Base-by-base conservation (phyloP, 2,329 filamentous ascomycete species). In the Colletotrichum brevisporum region DNA sequence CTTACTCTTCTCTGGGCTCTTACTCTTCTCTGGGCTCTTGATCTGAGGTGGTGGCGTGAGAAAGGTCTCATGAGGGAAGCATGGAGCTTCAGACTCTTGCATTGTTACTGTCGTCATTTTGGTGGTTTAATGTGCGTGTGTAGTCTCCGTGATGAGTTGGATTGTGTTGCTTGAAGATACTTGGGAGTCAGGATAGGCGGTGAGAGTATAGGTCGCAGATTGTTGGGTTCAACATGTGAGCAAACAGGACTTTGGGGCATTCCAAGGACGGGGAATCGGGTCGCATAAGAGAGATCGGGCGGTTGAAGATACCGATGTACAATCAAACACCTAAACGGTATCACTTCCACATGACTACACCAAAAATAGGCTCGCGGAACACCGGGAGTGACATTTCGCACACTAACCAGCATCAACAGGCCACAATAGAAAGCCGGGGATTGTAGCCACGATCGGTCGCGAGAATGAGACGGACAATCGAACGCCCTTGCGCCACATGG, bases 51-150 rank as follows among this genome's bases (percentile, higher is more conserved):
- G 50, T 12, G 67, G 50, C 0, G 63, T 51, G 15, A 67, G 45
- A 18, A 69, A 21, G 16, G 47, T 48, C 56, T 69, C 67, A 26
- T 69, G 67, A 5, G 67, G 41, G 56, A 69, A 69, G 62, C 67
- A 69, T 24, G 67, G 67, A 12, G 67, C 67, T 16, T 59, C 67
- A 24, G 51, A 66, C 10, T 66, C 67, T 18, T 69, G 47, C 36
- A 69, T 10, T 0, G 55, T 56, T 21, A 69, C 55, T 3, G 67
- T 67, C 2, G 63, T 41, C 67, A 69, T 69, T 21, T 51, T 65
- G 45, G 31, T 3, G 21, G 21, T 24, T 3, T 24, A 24, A 3
- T 36, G 31, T 36, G 31, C 10, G 2, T 24, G 21, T 24, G 21
- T 24, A n/a, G n/a, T 24, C 21, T 10, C 9, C 10, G 31, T 36